A percentile compares a stretch with the other conserved stretches of the same genome.
phyloP scores from a whole-genome alignment of 768 basidiomycete species.

The Pleurotus tuoliensis region DNA sequence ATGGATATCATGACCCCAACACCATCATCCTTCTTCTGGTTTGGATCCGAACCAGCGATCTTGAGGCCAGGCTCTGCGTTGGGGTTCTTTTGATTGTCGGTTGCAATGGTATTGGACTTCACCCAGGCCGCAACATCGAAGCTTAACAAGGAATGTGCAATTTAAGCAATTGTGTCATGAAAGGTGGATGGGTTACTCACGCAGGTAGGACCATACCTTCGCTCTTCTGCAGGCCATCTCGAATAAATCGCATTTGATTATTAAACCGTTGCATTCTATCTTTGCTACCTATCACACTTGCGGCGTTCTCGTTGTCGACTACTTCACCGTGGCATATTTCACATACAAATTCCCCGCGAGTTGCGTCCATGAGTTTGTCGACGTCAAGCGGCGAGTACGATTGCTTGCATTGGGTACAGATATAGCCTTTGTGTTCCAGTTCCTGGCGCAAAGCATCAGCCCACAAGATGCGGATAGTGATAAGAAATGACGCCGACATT shows the following conservation, averaged over 20 bases:
- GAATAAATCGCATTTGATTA: slow-evolving; percentile 81
- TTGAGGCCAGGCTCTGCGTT: slow-evolving; percentile 57
- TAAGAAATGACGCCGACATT: slow-evolving; percentile 51
- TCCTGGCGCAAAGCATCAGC: slow-evolving; percentile 50
- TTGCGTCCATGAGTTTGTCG: slow-evolving; percentile 75
- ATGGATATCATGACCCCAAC: slow-evolving; percentile 84
- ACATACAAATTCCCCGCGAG: slow-evolving; percentile 67
- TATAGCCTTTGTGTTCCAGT: slow-evolving; percentile 95
- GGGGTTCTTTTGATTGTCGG: slow-evolving; percentile 54
- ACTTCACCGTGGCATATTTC: slow-evolving; percentile 87
- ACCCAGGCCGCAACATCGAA: slow-evolving; percentile 85
- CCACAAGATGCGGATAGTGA: not conserved
- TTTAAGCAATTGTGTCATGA: not conserved
- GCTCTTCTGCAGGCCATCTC: slow-evolving; percentile 84
- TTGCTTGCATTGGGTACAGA: slow-evolving; percentile 85
- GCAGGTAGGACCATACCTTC: slow-evolving; percentile 84
- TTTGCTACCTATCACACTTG: slow-evolving; percentile 79
- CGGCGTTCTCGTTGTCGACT: slow-evolving; percentile 87
- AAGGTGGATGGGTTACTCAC: slow-evolving; percentile 38
- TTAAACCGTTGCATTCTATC: slow-evolving; percentile 97
- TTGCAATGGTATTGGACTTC: slow-evolving; percentile 62
- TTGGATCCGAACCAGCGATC: slow-evolving; percentile 65
- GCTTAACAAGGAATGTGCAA: slow-evolving; percentile 30
- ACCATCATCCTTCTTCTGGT: slow-evolving; percentile 60
- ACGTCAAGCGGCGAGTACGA: slow-evolving; percentile 85